Conservation (phyloP, 257 asterid genomes). For the Plantago elongata region DNA sequence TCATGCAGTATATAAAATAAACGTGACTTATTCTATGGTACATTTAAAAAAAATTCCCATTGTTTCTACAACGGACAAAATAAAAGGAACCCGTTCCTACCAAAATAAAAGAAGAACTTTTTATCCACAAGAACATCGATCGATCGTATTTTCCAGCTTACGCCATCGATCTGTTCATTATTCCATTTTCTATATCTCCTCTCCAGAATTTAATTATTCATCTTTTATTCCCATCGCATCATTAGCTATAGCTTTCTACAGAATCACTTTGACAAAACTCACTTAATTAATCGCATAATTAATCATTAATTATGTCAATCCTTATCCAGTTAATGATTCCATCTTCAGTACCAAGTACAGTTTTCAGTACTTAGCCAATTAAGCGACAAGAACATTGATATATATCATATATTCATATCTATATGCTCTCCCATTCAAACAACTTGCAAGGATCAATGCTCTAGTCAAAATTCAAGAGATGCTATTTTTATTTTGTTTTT, state of each 20-base stretch:
- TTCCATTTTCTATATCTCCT: constrained; percentile 21
- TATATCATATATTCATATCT: too few species aligned
- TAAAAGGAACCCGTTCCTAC: background rate
- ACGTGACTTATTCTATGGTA: too few species aligned
- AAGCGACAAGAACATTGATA: too few species aligned
- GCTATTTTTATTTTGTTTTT: too few species aligned
- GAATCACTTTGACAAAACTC: constrained; percentile 12
- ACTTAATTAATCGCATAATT: background rate
- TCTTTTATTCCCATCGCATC: constrained; percentile 10
- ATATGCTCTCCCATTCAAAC: too few species aligned
- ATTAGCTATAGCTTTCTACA: constrained; percentile 5
- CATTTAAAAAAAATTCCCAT: too few species aligned
- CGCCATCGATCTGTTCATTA: constrained; percentile 16
- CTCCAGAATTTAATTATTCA: constrained; percentile 1
- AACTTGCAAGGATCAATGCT: too few species aligned
- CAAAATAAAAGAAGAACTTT: constrained; percentile 8
- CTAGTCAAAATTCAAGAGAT: too few species aligned
- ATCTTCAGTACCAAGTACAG: constrained; percentile 24
- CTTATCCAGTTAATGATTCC: constrained; percentile 16
- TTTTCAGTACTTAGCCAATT: constrained; percentile 19
- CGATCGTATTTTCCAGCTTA: constrained; percentile 15
- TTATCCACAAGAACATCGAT: constrained; percentile 26
- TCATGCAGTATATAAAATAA: too few species aligned
- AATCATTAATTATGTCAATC: constrained; percentile 19
- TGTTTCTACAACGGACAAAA: background rate